Conservation (phyloP, 2,329 filamentous ascomycete genomes). For the Neopestalotiopsis rosae region DNA sequence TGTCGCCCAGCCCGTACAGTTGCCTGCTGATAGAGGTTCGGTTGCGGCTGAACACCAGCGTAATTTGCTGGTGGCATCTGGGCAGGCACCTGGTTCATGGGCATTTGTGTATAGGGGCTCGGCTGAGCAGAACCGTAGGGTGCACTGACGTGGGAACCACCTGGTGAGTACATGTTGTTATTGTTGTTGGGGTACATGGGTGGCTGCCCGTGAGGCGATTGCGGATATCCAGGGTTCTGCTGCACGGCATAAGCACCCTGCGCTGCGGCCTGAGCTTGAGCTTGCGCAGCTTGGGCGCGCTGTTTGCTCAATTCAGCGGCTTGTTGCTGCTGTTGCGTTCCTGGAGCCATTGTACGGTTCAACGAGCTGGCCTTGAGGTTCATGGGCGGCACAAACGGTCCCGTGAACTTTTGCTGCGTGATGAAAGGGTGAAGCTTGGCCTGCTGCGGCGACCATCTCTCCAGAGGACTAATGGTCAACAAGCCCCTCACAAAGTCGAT, state of each 20-base stretch:
- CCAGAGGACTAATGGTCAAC: constrained; percentile 91
- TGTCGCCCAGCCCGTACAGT: constrained; percentile 81
- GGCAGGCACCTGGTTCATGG: constrained; percentile 69
- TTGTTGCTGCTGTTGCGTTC: constrained; percentile 94
- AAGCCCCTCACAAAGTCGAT: constrained; percentile 97
- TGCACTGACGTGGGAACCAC: constrained; percentile 57
- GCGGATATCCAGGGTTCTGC: constrained; percentile 43
- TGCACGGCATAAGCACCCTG: constrained; percentile 67
- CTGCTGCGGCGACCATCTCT: constrained; percentile 97
- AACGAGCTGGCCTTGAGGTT: constrained; percentile 87
- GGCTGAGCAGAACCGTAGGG: constrained; percentile 77
- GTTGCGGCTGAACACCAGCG: constrained; percentile 52
- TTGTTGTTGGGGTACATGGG: constrained; percentile 83
- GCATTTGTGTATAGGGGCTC: constrained; percentile 74
- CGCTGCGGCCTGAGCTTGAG: constrained; percentile 71
- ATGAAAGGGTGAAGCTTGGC: constrained; percentile 98
- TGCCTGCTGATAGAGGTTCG: constrained; percentile 74
- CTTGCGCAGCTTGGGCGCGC: constrained; percentile 74
- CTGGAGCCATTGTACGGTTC: constrained; percentile 87
- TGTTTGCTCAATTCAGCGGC: constrained; percentile 94
- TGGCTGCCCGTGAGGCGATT: constrained; percentile 53
- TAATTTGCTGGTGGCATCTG: constrained; percentile 73
- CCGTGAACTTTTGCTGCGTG: constrained; percentile 96
- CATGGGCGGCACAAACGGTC: constrained; percentile 96
- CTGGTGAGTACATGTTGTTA: constrained; percentile 79